Evolutionary conservation across 2,329 filamentous ascomycete genomes (phyloP), one percentile per base, ranked within the genome.

Genomic region (Helotiales sp.): DNA sequence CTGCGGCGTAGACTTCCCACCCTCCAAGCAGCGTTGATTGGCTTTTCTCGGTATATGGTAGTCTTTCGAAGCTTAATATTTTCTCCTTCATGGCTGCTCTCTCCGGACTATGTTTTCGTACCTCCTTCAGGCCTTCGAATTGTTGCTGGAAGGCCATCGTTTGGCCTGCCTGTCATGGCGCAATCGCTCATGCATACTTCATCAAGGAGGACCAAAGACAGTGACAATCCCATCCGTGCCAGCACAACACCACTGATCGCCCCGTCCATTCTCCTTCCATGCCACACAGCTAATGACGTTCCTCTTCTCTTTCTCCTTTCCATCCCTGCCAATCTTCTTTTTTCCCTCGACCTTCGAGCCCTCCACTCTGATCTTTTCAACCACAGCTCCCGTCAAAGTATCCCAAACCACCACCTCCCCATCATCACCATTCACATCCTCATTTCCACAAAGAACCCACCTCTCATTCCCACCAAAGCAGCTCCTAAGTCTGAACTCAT

Each of bases 381-480:
- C 78, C 51, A 89, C 71, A 54, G 86, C 82, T 1, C 91, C 93
- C 5, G 82, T 88, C 54, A 96, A 72, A 19, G 96, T 76, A 75
- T 97, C 92, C 93, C 93, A 98, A 1, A 85, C 90, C 77, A 87
- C 91, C 2, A 72, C 69, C 57, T 72, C 57, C 38, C 56, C 63
- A 61, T 66, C 62, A 25, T 36, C 55, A 34, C 49, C 59, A 40
- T 49, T 59, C 44, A 59, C 64, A 44, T 63, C 75, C 73, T 97
- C 93, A 67, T 92, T 91, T 7, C 93, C 93, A 51, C 85, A 89
- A 3, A 97, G 68, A 1, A 95, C 90, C 49, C 88, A 87, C 59
- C 84, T 86, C 73, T 96, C 93, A 62, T 83, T 86, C 29, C 84
- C 81, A 0, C 90, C 93, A 55, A 97, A 76, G 67, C 83, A 78